Conservation (phyloP, 805 yeast species). For the Saccharomycopsis sp. region DNA sequence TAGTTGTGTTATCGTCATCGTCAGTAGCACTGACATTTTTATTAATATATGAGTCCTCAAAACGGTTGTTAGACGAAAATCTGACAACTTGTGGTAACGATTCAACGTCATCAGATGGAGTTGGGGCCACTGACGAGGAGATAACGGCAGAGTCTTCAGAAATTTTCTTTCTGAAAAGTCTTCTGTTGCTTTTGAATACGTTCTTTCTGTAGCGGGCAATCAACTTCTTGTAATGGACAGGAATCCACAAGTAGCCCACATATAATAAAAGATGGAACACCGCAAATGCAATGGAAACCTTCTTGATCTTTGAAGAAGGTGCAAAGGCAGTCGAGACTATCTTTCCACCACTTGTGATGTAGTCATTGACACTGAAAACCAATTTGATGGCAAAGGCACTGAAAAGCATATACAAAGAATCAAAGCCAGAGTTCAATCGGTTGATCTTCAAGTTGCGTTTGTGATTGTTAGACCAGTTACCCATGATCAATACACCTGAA, state of each 20-base stretch:
- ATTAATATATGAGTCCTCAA: constrained; percentile 2
- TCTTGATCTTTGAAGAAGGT: constrained; percentile 12
- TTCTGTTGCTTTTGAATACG: neutral
- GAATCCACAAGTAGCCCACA: constrained; percentile 13
- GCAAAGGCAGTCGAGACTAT: constrained; percentile 21
- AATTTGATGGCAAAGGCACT: constrained; percentile 14
- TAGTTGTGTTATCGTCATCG: neutral
- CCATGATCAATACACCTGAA: constrained; percentile 18
- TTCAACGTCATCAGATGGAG: neutral
- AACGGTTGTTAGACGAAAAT: constrained; percentile 10
- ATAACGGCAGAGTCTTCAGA: neutral
- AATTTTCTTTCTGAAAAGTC: neutral
- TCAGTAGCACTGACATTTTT: neutral
- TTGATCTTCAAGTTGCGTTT: constrained; percentile 15
- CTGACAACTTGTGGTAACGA: constrained; percentile 9
- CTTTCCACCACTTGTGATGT: constrained; percentile 9
- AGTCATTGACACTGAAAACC: constrained; percentile 12
- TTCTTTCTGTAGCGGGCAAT: neutral
- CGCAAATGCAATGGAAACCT: constrained; percentile 15
- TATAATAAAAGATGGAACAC: constrained; percentile 17
- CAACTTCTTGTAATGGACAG: constrained; percentile 14
- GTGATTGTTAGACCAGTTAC: constrained; percentile 10
- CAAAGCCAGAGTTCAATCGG: constrained; percentile 12
- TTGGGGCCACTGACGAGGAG: neutral
- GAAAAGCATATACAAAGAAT: constrained; percentile 16